Evolutionary conservation across 805 yeast genomes (phyloP).

Genomic region (Brettanomyces sp.): DNA sequence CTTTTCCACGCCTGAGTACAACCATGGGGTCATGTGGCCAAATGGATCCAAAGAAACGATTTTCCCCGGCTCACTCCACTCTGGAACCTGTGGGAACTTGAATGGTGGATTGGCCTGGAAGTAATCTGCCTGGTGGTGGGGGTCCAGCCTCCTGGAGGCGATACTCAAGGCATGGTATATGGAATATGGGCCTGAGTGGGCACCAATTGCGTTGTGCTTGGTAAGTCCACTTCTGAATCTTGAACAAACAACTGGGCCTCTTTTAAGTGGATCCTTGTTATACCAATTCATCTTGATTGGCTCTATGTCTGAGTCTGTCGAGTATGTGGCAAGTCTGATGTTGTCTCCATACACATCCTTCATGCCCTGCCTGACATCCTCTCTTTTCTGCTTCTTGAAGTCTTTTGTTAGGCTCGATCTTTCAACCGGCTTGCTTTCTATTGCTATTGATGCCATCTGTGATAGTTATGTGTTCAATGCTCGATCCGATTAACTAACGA

Average conservation of each 20-base stretch:
- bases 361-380: constrained; percentile 33
- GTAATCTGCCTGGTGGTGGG: constrained; percentile 46
- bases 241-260: constrained; percentile 54
- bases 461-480: too few relatives aligned
- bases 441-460: too few relatives aligned
- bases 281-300: constrained; percentile 51
- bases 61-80: constrained; percentile 47
- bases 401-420: too few relatives aligned
- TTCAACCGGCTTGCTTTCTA: too few relatives aligned
- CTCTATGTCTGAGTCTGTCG: constrained; percentile 38
- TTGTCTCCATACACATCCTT: constrained; percentile 20
- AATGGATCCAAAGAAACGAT: constrained; percentile 60
- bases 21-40: constrained; percentile 59
- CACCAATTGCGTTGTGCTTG: constrained; percentile 56
- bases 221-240: constrained; percentile 38
- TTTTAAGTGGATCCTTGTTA: constrained; percentile 31
- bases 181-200: constrained; percentile 55
- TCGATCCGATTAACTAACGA: too few relatives aligned
- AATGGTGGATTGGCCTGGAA: constrained; percentile 58
- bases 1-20: constrained; percentile 35
- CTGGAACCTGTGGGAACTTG: constrained; percentile 41
- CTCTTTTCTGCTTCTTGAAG: constrained; percentile 1
- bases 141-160: constrained; percentile 48
- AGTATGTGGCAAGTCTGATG: constrained; percentile 42
- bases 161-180: constrained; percentile 59